Evolutionary conservation across 495 filamentous ascomycete genomes (phyloP).

Genomic region (Halenospora varia): DNA sequence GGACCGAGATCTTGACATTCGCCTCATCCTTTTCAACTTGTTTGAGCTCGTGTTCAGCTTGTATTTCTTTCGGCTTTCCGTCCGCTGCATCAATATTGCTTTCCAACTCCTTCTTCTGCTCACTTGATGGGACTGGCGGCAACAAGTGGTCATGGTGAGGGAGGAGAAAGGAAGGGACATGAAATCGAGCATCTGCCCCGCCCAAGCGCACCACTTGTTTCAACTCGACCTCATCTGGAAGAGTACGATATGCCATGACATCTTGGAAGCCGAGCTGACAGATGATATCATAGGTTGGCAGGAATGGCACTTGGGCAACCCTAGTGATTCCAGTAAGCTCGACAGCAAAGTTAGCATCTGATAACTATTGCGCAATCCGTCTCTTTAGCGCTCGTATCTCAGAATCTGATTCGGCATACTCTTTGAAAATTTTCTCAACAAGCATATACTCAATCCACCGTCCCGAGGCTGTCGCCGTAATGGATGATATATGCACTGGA

Average conservation of each 20-base stretch:
- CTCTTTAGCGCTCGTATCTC: conserved; percentile 29
- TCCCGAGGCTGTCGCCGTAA: conserved; percentile 32
- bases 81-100: conserved; percentile 24
- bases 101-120: conserved; percentile 18
- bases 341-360: conserved; percentile 33
- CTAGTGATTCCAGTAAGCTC: conserved; percentile 24
- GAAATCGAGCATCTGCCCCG: conserved; percentile 28
- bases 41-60: conserved; percentile 22
- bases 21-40: conserved; percentile 30
- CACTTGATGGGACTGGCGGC: conserved; percentile 20
- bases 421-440: conserved; percentile 30
- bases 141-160: conserved; percentile 37
- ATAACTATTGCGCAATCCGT: conserved; percentile 29
- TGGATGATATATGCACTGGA: conserved; percentile 27
- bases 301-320: conserved; percentile 29
- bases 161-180: conserved; percentile 30
- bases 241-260: conserved; percentile 31
- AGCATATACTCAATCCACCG: conserved; percentile 29
- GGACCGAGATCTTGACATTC: conserved; percentile 30
- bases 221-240: conserved; percentile 22
- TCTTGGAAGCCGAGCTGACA: conserved; percentile 28
- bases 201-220: conserved; percentile 31
- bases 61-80: conserved; percentile 24
- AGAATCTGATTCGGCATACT: conserved; percentile 23
- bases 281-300: conserved; percentile 28